Base-by-base conservation (phyloP, 441 rosid genomes). In the Erodium moschatum region DNA sequence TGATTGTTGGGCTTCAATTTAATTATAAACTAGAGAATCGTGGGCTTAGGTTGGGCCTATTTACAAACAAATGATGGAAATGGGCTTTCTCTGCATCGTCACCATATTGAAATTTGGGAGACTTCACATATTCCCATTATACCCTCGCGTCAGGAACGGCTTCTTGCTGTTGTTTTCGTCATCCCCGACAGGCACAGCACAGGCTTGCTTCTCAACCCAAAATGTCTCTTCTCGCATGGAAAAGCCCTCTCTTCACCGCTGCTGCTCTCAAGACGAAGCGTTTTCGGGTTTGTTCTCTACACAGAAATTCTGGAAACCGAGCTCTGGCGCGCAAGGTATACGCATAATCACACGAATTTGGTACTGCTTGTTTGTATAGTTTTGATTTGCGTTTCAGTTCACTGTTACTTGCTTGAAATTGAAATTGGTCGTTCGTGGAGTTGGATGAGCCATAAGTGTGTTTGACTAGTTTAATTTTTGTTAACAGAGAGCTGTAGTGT, bases 291-390 rank as follows among this genome's bases (percentile, higher is more conserved):
- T 62, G 24, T 62, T 24, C 65, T 62, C 65, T 20, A 10, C 65
- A 6, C n/a, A 62, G 12, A 20, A 15, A 62, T 24, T 62, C 65
- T 27, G 3, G 12, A 12, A 62, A 62, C 35, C 65, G 65, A 62
- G 65, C 65, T 62, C 16, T 62, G 3, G 33, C 31, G 21, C 65
- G 31, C 65, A 62, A 62, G 65, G 65, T 62, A 62, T 10, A 62
- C 16, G 24, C 65, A 2, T 24, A 27, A 21, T 12, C 35, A 62
- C 65, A 7, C 21, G 9, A 15, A 15, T 5, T 10, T 4, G n/a
- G n/a, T 44, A 10, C 50, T 44, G 50, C 50, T 0, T 54, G 10
- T 54, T 54, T 56, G 62, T 35, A 35, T 35, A 3, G 40, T 35
- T 35, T 35, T 35, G 40, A 35, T 35, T 35, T 35, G 6, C 6